Percentiles rank a stretch among this genome's conserved stretches.
Evolutionary conservation across 805 yeast species (phyloP).

Genomic region (Nakazawaea laoshanensis): DNA sequence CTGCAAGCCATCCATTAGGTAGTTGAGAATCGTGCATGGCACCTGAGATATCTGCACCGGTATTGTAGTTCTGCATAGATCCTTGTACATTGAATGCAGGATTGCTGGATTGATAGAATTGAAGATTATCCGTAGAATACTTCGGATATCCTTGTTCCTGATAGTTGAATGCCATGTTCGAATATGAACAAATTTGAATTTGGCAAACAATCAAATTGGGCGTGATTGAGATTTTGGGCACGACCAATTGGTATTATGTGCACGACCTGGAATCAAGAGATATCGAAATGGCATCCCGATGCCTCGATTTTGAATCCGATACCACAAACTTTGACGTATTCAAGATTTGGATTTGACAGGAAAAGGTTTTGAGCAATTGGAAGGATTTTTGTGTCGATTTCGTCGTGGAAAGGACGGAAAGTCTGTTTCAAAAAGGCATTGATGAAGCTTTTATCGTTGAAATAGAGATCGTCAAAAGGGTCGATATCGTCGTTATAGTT

Average conservation of each 20-base stretch:
- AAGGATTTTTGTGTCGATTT: constrained; percentile 7
- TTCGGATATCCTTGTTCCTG: constrained; percentile 11
- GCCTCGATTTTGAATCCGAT: constrained; percentile 8
- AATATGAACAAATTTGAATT: too few relatives aligned
- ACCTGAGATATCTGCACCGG: constrained; percentile 27
- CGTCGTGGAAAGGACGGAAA: constrained; percentile 11
- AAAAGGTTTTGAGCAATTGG: constrained; percentile 8
- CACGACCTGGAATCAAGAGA: too few relatives aligned
- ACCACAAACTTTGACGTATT: constrained; percentile 10
- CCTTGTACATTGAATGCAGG: constrained; percentile 16
- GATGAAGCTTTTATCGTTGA: constrained; percentile 8
- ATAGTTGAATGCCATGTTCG: constrained; percentile 25
- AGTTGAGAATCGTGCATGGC: constrained; percentile 35
- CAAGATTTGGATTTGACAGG: background rate
- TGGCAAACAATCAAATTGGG: too few relatives aligned
- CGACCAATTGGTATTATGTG: too few relatives aligned
- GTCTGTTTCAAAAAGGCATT: constrained; percentile 6
- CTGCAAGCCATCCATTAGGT: constrained; percentile 77
- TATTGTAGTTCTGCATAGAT: constrained; percentile 28
- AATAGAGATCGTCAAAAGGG: constrained; percentile 9
- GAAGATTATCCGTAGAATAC: constrained; percentile 10
- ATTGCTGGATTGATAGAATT: constrained; percentile 10
- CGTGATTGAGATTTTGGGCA: too few relatives aligned
- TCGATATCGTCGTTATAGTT: constrained; percentile 6
- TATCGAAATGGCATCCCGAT: too few relatives aligned